Evolutionary conservation across 2,329 filamentous ascomycete species (phyloP).

Genomic region (Nemania abortiva): DNA sequence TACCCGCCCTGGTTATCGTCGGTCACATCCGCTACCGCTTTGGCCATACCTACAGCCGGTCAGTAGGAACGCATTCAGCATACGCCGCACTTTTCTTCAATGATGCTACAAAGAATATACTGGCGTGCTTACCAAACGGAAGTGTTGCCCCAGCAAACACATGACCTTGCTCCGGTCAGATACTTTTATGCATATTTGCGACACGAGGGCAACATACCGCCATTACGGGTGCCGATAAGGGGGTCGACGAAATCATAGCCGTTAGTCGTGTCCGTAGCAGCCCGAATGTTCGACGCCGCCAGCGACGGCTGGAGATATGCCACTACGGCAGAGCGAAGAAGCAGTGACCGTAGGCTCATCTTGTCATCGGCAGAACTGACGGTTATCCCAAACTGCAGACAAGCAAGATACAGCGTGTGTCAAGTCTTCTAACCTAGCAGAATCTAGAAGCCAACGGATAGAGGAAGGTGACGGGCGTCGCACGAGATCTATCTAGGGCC

Average conservation of each 20-base stretch:
- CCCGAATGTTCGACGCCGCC: conserved; percentile 22
- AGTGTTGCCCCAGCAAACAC: conserved; percentile 53
- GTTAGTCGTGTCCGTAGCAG: conserved; percentile 33
- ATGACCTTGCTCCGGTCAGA: conserved; percentile 48
- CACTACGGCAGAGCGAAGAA: conserved; percentile 26
- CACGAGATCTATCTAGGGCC: conserved; percentile 3
- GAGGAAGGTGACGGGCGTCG: not conserved
- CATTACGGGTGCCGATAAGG: conserved; percentile 52
- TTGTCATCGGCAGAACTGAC: conserved; percentile 17
- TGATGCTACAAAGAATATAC: not conserved
- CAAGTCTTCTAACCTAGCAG: not conserved
- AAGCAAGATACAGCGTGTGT: not conserved
- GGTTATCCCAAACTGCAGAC: conserved; percentile 4
- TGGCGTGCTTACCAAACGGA: conserved; percentile 47
- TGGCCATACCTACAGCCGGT: conserved; percentile 50
- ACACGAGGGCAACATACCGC: conserved; percentile 44
- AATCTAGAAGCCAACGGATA: not conserved
- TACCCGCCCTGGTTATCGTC: conserved; percentile 52
- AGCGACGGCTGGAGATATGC: conserved; percentile 31
- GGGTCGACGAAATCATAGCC: conserved; percentile 51
- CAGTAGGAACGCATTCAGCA: conserved; percentile 6
- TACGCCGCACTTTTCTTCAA: not conserved
- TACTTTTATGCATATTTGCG: not conserved
- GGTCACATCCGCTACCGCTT: conserved; percentile 52
- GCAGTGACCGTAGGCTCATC: conserved; percentile 34